Conservation (phyloP, 768 basidiomycete species). For the Cubamyces lactineus region DNA sequence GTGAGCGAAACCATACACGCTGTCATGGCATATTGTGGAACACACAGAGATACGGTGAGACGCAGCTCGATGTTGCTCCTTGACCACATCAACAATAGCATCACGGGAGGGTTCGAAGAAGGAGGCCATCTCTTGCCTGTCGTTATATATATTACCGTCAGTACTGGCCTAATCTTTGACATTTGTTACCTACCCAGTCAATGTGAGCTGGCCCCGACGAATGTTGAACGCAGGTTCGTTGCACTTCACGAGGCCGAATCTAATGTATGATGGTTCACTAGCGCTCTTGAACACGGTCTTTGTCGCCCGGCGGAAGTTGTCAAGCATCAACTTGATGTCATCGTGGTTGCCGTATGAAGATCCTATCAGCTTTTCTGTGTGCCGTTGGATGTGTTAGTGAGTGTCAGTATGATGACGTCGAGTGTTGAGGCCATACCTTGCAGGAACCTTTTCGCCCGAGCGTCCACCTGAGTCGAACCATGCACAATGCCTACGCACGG, state of each 20-base stretch:
- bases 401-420: not conserved
- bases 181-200: conserved; percentile 39
- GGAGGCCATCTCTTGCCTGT: conserved; percentile 40
- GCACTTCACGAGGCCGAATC: conserved; percentile 45
- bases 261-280: conserved; percentile 43
- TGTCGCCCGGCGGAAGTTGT: conserved; percentile 43
- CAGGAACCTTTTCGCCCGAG: conserved; percentile 39
- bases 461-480: conserved; percentile 45
- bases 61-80: conserved; percentile 9
- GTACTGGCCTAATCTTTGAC: not conserved
- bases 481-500: conserved; percentile 41
- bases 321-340: conserved; percentile 41
- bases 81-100: conserved; percentile 35
- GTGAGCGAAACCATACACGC: not conserved
- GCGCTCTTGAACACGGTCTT: conserved; percentile 49
- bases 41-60: conserved; percentile 29
- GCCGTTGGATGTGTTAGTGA: not conserved
- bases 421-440: conserved; percentile 30
- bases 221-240: conserved; percentile 43
- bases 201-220: conserved; percentile 41
- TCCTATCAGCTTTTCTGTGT: conserved; percentile 35
- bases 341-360: conserved; percentile 38
- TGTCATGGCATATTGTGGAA: too few species aligned
- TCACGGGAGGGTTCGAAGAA: conserved; percentile 51
- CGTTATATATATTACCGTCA: not conserved